phyloP scores from a whole-genome alignment of 352 stramenopile species.

The Globisporangium okanoganense region DNA sequence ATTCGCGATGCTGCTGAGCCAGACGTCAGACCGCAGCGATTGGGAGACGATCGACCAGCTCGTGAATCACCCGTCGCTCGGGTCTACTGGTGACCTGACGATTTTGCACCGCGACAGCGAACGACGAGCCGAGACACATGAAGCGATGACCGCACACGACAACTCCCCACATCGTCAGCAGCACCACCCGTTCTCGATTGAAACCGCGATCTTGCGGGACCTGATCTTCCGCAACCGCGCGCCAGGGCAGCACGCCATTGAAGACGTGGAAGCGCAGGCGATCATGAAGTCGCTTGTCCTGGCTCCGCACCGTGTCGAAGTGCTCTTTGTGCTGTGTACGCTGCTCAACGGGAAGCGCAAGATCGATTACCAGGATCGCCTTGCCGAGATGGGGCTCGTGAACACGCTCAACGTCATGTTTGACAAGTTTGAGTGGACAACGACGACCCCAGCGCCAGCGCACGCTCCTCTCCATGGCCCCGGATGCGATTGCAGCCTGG shows the following conservation, averaged over 20 bases:
- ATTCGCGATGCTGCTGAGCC: constrained; percentile 76
- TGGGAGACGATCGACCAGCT: constrained; percentile 73
- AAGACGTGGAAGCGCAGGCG: constrained; percentile 72
- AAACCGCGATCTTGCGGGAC: constrained; percentile 65
- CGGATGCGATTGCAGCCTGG: constrained; percentile 93
- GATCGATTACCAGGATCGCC: constrained; percentile 86
- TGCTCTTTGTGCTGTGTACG: constrained; percentile 96
- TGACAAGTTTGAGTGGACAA: constrained; percentile 89
- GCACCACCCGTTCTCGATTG: constrained; percentile 48
- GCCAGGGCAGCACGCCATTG: constrained; percentile 43
- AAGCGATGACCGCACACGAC: neutral
- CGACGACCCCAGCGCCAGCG: constrained; percentile 32
- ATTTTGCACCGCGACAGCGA: constrained; percentile 34
- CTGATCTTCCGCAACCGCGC: constrained; percentile 69
- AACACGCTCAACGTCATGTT: constrained; percentile 93
- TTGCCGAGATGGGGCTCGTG: constrained; percentile 88
- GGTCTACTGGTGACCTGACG: constrained; percentile 41
- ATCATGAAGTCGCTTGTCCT: constrained; percentile 93
- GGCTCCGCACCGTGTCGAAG: constrained; percentile 92
- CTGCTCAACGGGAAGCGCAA: constrained; percentile 94
- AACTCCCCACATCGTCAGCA: constrained; percentile 24
- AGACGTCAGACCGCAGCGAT: constrained; percentile 67
- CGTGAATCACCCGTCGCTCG: constrained; percentile 42
- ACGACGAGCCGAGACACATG: constrained; percentile 15
- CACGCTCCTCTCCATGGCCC: constrained; percentile 69